Conservation (phyloP, 1,284 basidiomycete species). For the Hypsizygus ulmarius region DNA sequence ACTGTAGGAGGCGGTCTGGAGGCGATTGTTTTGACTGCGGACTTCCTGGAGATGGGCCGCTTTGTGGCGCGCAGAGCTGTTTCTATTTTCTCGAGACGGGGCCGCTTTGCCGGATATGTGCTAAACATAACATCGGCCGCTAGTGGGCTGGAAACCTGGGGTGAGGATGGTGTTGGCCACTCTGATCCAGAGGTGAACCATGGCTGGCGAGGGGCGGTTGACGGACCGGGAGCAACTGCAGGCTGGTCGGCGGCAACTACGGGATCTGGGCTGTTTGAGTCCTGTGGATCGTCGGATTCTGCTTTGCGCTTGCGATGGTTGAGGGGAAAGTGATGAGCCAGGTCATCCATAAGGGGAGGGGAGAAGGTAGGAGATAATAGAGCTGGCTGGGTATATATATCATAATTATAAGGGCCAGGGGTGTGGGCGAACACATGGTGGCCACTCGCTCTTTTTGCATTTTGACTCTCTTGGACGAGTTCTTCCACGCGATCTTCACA, state of each 20-base stretch:
- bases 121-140: constrained; percentile 24
- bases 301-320: constrained; percentile 59
- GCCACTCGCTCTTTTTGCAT: constrained; percentile 18
- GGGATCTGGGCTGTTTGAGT: constrained; percentile 26
- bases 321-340: constrained; percentile 42
- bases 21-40: constrained; percentile 14
- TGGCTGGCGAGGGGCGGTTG: constrained; percentile 28
- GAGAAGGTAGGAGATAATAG: constrained; percentile 26
- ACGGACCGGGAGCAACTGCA: constrained; percentile 18
- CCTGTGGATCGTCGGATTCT: constrained; percentile 41
- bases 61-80: constrained; percentile 21
- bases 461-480: constrained; percentile 13
- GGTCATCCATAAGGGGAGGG: constrained; percentile 48
- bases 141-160: constrained; percentile 31
- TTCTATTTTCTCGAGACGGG: constrained; percentile 39
- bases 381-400: constrained; percentile 39
- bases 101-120: constrained; percentile 35
- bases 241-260: constrained; percentile 24
- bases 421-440: constrained; percentile 40
- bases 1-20: constrained; percentile 31
- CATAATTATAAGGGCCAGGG: constrained; percentile 30
- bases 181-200: constrained; percentile 29
- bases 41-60: constrained; percentile 20
- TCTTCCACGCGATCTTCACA: constrained; percentile 30
- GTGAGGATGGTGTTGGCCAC: constrained; percentile 34